Base-by-base conservation (phyloP, 2,329 filamentous ascomycete species). In the Curvularia hawaiiensis region DNA sequence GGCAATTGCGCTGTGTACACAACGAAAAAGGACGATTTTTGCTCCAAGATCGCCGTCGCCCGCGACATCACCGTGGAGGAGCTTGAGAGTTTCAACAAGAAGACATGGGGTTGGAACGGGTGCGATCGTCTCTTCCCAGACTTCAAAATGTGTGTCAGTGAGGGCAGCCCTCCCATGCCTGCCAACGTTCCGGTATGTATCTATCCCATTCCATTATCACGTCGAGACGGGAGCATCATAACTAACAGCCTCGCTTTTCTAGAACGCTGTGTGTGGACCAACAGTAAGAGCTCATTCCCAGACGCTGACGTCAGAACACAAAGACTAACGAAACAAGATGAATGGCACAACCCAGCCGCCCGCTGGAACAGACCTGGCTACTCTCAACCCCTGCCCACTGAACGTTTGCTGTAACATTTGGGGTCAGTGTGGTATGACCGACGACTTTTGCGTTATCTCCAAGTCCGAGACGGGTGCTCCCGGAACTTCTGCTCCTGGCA, bases 261-360 rank as follows among this genome's bases (percentile, higher is more conserved):
- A 39, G 1, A 75, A 77, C 46, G 77, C 78, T 12, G 59, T 75
- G 0, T 83, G 83, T 63, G 82, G 83, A 0, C 83, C 82, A 3
- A 74, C 77, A 43, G 31, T 33, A 33, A 33, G 31, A 33, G 5
- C 3, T 33, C 12, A 33, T 33, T 33, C 31, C 31, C 12, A 14
- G 2, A 14, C 14, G 12, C 31, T 33, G 12, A 33, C 10, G 12
- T 33, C 11, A 14, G 31, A 33, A 11, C 31, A 33, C 12, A 33
- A 33, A 33, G 31, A 33, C 31, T 33, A 14, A 14, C 4, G 12
- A 12, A 33, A 33, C 31, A 12, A 33, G 12, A 51, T 77, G 1
- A 72, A 73, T 6, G 78, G 78, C 0, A 81, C 79, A 0, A 48
- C 62, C 10, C 46, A 63, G 11, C 76, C 79, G 0, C 16, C 65